Conservation (phyloP, 1,139 yeast genomes). For the Suhomyces kunorum region DNA sequence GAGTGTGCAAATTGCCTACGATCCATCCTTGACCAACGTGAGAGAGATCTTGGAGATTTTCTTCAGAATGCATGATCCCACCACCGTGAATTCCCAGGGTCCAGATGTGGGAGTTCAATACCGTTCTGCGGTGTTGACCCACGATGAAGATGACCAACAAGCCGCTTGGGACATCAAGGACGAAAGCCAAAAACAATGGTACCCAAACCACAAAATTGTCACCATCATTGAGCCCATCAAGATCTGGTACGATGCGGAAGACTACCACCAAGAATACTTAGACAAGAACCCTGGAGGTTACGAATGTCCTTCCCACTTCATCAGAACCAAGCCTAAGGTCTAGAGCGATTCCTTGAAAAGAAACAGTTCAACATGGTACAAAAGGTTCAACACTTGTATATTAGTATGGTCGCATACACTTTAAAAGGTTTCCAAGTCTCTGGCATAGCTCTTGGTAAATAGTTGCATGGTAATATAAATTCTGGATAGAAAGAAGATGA, state of each 20-base stretch:
- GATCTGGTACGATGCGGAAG: slow-evolving; percentile 89
- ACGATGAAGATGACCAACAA: slow-evolving; percentile 44
- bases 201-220: slow-evolving; percentile 47
- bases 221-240: slow-evolving; percentile 70
- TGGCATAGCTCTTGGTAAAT: slow-evolving; percentile 5
- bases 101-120: slow-evolving; percentile 85
- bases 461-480: slow-evolving; percentile 3
- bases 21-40: slow-evolving; percentile 61
- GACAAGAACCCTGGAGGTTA: slow-evolving; percentile 80
- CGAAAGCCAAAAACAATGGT: slow-evolving; percentile 41
- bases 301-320: slow-evolving; percentile 83
- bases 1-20: slow-evolving; percentile 77
- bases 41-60: slow-evolving; percentile 76
- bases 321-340: slow-evolving; percentile 28
- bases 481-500: background rate
- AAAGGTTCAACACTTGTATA: slow-evolving; percentile 17
- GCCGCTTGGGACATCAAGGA: slow-evolving; percentile 33
- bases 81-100: slow-evolving; percentile 66
- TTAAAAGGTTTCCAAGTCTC: slow-evolving; percentile 4
- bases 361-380: slow-evolving; percentile 13
- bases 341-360: slow-evolving; percentile 10
- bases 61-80: slow-evolving; percentile 88
- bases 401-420: slow-evolving; percentile 9
- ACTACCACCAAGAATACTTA: slow-evolving; percentile 83
- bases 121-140: slow-evolving; percentile 73